phyloP scores from a whole-genome alignment of 208 protist genomes.

The Trypanosoma boissoni region DNA sequence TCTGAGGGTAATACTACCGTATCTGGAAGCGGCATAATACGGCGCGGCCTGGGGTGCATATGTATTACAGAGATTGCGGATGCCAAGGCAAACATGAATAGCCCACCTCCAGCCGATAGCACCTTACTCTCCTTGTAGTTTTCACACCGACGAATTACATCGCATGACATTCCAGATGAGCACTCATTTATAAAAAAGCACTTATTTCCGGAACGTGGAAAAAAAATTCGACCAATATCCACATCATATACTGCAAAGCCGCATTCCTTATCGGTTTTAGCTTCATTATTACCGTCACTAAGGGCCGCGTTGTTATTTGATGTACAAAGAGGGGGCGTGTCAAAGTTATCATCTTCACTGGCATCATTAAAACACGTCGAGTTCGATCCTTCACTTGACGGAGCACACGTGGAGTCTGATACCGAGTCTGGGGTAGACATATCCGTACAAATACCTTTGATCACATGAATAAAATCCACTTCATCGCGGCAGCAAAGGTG shows the following conservation, averaged over 20 bases:
- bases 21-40: conserved; percentile 41
- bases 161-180: conserved; percentile 75
- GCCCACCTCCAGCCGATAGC: conserved; percentile 42
- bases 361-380: too few species aligned
- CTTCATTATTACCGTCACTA: too few species aligned
- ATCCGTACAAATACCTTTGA: conserved; percentile 14
- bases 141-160: conserved; percentile 69
- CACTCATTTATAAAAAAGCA: conserved; percentile 86
- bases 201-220: conserved; percentile 46
- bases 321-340: too few species aligned
- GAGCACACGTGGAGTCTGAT: not conserved
- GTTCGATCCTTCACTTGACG: too few species aligned
- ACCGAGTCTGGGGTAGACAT: not conserved
- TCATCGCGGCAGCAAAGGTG: conserved; percentile 46
- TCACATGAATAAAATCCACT: conserved; percentile 32
- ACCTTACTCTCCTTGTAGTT: conserved; percentile 35
- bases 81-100: conserved; percentile 52
- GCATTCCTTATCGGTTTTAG: not conserved
- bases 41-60: conserved; percentile 49
- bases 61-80: conserved; percentile 44
- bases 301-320: too few species aligned
- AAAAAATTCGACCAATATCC: conserved; percentile 70
- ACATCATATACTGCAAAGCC: conserved; percentile 37
- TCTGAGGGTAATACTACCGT: conserved; percentile 21
- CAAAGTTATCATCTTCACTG: not conserved